Evolutionary conservation across 768 basidiomycete genomes (phyloP).

Genomic region (Mycena belliarum): DNA sequence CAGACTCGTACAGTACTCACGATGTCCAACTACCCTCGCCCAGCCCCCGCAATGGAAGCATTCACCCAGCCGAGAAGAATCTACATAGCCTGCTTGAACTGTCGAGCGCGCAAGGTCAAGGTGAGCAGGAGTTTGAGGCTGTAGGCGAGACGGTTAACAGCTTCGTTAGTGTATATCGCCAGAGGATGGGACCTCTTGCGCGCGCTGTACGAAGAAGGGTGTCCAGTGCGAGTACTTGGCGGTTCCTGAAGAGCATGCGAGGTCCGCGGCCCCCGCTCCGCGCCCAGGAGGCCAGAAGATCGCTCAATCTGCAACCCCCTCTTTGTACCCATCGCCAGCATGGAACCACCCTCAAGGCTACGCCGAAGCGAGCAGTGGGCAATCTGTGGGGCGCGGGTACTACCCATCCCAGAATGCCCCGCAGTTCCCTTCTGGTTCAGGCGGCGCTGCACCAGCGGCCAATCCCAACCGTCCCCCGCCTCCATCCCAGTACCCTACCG

Average conservation of each 20-base stretch:
- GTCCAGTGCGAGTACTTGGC: background rate
- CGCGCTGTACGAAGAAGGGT: background rate
- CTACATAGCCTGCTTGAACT: background rate
- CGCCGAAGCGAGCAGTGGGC: background rate
- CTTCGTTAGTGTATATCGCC: background rate
- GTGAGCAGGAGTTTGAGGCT: background rate
- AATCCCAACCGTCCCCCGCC: background rate
- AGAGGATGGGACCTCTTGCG: background rate
- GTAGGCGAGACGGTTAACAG: background rate
- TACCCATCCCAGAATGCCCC: background rate
- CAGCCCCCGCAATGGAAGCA: background rate
- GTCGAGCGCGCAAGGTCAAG: background rate
- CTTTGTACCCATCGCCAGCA: background rate
- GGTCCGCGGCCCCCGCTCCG: background rate
- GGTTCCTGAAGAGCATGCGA: background rate
- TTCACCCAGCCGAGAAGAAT: background rate
- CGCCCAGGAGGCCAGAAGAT: too few species aligned
- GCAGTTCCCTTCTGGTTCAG: background rate
- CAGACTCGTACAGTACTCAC: background rate
- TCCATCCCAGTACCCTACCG: background rate
- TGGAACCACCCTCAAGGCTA: background rate
- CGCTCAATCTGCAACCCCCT: too few species aligned
- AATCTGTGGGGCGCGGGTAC: background rate
- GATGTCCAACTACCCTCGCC: background rate
- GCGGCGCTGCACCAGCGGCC: background rate